Conservation (phyloP, 345 rosid genomes). For the Citropsis articulata region DNA sequence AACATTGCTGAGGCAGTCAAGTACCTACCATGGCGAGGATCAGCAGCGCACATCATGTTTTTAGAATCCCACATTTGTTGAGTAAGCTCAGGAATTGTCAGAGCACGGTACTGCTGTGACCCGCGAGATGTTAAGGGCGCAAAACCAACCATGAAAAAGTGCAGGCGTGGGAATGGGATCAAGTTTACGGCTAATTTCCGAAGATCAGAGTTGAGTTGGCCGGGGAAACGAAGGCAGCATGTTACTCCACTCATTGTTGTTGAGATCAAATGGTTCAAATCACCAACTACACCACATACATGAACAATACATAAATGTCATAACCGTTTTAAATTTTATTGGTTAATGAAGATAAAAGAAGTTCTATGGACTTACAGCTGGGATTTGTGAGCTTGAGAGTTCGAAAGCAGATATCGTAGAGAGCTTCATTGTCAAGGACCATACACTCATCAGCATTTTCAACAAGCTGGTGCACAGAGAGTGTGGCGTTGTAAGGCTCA, state of each 20-base stretch:
- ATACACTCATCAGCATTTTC: slow-evolving; percentile 67
- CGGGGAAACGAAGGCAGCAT: slow-evolving; percentile 85
- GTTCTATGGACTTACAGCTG: slow-evolving; percentile 39
- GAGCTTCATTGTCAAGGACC: slow-evolving; percentile 66
- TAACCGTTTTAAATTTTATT: neutral
- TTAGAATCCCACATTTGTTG: slow-evolving; percentile 89
- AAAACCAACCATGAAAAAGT: slow-evolving; percentile 88
- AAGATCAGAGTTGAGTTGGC: slow-evolving; percentile 81
- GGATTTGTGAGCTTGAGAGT: slow-evolving; percentile 63
- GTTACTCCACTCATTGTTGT: slow-evolving; percentile 87
- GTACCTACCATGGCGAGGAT: slow-evolving; percentile 83
- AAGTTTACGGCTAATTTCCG: slow-evolving; percentile 77
- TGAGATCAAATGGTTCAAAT: slow-evolving; percentile 78
- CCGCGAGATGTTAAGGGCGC: slow-evolving; percentile 79
- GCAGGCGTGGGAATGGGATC: slow-evolving; percentile 76
- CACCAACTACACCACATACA: slow-evolving; percentile 50
- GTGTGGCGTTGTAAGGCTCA: slow-evolving; percentile 61
- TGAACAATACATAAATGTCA: neutral
- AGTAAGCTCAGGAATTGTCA: slow-evolving; percentile 79
- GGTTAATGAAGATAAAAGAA: neutral
- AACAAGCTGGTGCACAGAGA: slow-evolving; percentile 61
- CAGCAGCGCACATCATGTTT: slow-evolving; percentile 90
- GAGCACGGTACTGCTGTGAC: slow-evolving; percentile 76
- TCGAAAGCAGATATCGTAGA: slow-evolving; percentile 61
- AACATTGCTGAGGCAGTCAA: slow-evolving; percentile 89